Evolutionary conservation across 202 grass and related monocot genomes (phyloP).

Genomic region (Panicum hallii): DNA sequence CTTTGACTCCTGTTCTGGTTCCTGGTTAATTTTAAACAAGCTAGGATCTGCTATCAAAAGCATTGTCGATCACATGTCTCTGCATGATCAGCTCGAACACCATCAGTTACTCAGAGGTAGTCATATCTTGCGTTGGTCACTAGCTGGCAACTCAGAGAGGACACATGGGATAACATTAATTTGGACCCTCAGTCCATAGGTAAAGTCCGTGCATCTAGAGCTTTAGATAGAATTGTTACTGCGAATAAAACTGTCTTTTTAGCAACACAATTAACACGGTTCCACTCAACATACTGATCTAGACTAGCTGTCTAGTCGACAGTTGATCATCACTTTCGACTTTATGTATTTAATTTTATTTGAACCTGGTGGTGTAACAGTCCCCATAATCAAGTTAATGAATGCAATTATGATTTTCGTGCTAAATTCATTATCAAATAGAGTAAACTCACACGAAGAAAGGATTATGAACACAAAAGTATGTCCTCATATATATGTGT

Average conservation of each 20-base stretch:
- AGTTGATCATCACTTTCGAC: not conserved
- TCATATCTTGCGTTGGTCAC: not conserved
- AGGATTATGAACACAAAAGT: not conserved
- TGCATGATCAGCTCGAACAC: not conserved
- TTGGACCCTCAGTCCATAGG: not conserved
- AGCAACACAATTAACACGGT: not conserved
- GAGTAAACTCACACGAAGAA: not conserved
- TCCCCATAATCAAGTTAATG: not conserved
- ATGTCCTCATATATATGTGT: not conserved
- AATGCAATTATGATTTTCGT: not conserved
- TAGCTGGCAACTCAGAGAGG: not conserved
- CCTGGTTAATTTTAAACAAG: not conserved
- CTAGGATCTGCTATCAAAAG: not conserved
- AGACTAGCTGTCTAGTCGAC: not conserved
- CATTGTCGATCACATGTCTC: not conserved
- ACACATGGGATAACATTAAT: not conserved
- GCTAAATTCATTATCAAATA: not conserved
- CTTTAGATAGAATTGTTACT: not conserved
- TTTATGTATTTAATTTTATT: not conserved
- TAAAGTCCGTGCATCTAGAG: not conserved
- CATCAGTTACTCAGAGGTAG: not conserved
- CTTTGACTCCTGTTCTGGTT: constrained; percentile 2
- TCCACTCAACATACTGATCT: not conserved
- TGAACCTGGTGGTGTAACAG: not conserved
- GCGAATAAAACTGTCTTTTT: not conserved